Conservation (phyloP, 2,329 filamentous ascomycete species). For the Talaromyces amestolkiae region DNA sequence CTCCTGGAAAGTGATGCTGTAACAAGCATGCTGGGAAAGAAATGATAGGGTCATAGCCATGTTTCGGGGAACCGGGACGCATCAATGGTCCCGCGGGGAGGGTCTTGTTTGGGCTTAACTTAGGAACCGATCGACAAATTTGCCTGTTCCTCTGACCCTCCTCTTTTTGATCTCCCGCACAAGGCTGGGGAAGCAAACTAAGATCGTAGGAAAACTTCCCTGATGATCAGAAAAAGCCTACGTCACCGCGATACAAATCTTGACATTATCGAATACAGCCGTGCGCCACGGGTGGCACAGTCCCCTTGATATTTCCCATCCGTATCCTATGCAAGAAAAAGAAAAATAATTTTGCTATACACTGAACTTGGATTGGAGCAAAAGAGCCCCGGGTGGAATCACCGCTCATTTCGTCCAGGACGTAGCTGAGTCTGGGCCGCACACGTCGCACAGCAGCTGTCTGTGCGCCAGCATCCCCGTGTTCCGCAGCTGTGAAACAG, state of each 20-base stretch:
- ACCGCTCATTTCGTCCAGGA: not conserved
- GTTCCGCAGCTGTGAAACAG: not conserved
- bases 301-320: not conserved
- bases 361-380: not conserved
- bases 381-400: not conserved
- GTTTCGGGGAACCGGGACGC: conserved; percentile 7
- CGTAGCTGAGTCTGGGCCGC: conserved; percentile 2
- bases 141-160: not conserved
- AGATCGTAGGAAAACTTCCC: not conserved
- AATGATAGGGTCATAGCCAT: conserved; percentile 15
- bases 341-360: not conserved
- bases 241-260: not conserved
- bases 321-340: not conserved
- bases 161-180: not conserved
- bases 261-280: not conserved
- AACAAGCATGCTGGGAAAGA: conserved; percentile 20
- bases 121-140: conserved; percentile 4
- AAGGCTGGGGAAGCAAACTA: not conserved
- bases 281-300: not conserved
- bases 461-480: conserved; percentile 1
- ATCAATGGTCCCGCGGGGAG: not conserved
- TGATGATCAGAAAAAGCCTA: not conserved
- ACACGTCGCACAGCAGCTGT: not conserved
- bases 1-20: conserved; percentile 55
- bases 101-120: not conserved